These are phyloP conservation scores for Nannizziopsis barbatae DNA, from an alignment of 2,329 filamentous ascomycete species.

Conservation along the genomic window DNA sequence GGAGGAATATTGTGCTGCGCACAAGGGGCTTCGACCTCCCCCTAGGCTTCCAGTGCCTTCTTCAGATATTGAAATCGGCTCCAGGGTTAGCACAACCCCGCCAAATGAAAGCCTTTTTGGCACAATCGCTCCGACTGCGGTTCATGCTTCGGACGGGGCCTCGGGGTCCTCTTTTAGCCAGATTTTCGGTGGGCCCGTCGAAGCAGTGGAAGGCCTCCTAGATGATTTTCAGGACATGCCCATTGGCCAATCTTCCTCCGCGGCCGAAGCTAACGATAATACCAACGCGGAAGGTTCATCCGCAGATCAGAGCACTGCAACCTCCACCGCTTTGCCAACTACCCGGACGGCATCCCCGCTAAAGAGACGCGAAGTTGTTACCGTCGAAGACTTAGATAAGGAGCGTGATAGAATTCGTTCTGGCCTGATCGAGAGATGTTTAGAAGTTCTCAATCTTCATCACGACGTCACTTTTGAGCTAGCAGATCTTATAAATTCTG, in stretches of 20 bases:
- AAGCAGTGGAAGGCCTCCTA: conserved; percentile 11
- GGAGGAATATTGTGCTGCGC: conserved; percentile 62
- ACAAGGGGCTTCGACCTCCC: conserved; percentile 47
- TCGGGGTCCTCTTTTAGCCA: conserved; percentile 2
- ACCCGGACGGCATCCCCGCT: conserved; percentile 15
- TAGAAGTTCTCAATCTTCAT: conserved; percentile 82
- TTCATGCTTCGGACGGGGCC: conserved; percentile 1
- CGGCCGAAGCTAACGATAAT: conserved; percentile 6
- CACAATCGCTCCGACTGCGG: background rate
- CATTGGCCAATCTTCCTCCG: background rate
- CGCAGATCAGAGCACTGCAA: conserved; percentile 13
- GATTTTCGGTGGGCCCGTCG: conserved; percentile 12
- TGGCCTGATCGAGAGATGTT: conserved; percentile 74
- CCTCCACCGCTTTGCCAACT: conserved; percentile 19
- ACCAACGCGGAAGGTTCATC: conserved; percentile 23
- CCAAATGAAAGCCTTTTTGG: conserved; percentile 12
- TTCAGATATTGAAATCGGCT: conserved; percentile 39
- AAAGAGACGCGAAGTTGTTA: conserved; percentile 32
- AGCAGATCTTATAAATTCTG: conserved; percentile 69
- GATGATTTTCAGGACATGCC: conserved; percentile 13
- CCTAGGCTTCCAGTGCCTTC: conserved; percentile 56
- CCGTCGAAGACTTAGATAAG: conserved; percentile 68
- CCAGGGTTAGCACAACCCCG: conserved; percentile 12
- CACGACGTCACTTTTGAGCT: conserved; percentile 83
- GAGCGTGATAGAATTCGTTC: conserved; percentile 61